Conservation (phyloP, 441 rosid genomes). For the Theobroma grandiflorum region DNA sequence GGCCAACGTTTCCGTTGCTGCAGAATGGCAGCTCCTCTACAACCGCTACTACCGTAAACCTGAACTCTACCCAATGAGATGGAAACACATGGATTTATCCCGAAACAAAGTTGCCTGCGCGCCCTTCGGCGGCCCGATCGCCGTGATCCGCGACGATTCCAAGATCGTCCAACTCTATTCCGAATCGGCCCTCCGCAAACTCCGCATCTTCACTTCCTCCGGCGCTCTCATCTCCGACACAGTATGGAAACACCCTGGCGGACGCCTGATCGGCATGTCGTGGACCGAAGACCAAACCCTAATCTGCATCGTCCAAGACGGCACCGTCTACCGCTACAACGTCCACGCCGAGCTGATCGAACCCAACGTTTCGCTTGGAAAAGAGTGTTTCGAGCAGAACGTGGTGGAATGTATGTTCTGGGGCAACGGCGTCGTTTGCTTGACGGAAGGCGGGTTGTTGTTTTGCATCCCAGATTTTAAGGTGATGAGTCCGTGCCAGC, state of each 20-base stretch:
- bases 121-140: constrained; percentile 92
- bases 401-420: constrained; percentile 92
- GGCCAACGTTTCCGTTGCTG: constrained; percentile 97
- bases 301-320: constrained; percentile 86
- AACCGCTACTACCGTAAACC: constrained; percentile 92
- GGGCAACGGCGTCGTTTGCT: constrained; percentile 92
- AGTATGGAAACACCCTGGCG: constrained; percentile 94
- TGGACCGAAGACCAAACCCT: constrained; percentile 96
- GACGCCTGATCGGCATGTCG: constrained; percentile 91
- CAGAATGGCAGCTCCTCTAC: constrained; percentile 98
- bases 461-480: constrained; percentile 80
- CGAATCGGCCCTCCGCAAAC: constrained; percentile 94
- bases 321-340: constrained; percentile 89
- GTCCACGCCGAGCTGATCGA: constrained; percentile 75
- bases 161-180: constrained; percentile 98
- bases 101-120: constrained; percentile 98
- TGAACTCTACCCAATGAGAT: constrained; percentile 84
- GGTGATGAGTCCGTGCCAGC: constrained; percentile 64
- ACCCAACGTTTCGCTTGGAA: constrained; percentile 79
- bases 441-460: constrained; percentile 78
- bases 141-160: constrained; percentile 96
- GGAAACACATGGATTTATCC: constrained; percentile 88
- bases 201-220: constrained; percentile 89
- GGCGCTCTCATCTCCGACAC: constrained; percentile 85
- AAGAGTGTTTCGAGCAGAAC: constrained; percentile 91